Base-by-base conservation (phyloP, 768 basidiomycete genomes). In the Neoboletus subvelutipes region DNA sequence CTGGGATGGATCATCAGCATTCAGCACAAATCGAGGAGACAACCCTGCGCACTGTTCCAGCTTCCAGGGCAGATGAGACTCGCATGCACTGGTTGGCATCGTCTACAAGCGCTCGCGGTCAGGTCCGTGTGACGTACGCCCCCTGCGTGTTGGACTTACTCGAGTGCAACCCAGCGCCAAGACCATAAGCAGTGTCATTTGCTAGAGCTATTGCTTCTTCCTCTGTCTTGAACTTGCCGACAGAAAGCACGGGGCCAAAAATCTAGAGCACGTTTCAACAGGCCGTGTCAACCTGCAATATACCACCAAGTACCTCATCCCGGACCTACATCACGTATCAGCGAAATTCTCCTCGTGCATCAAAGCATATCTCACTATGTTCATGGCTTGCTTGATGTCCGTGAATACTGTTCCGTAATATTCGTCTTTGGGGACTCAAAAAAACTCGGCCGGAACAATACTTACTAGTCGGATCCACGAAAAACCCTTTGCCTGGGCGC, bases 61-160 rank as follows among this genome's bases (percentile, higher is more conserved):
- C 92, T 66, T 96, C 88, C 52, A 98, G 78, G 43, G 86, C 86
- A 40, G 83, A 83, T 15, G 94, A 87, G 37, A 97, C 92, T 40
- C 92, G 80, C 83, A 94, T 91, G 67, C 92, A 94, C 70, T 95
- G 90, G 64, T 82, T 84, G 47, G 91, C 88, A 75, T 98, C 90
- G 67, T 77, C 88, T 70, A 47, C 22, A 20, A n/a, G 40, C 84
- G 60, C 43, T 52, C 60, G 37, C 53, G 10, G 15, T 57, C 40
- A 61, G 36, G 11, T 48, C 39, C n/a, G 11, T 46, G 28, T 49
- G 20, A 17, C 15, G 33, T 18, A 37, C 29, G 22, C 29, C 41
- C 5, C 43, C n/a, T 15, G 20, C 12, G 22, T 49, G 33, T 29
- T n/a, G 33, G 22, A 74, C 83, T 60, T 71, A 90, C 90, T 89